These are phyloP conservation scores for Populus nigra DNA, from an alignment of 345 rosid genomes.

Conservation along the genomic window DNA sequence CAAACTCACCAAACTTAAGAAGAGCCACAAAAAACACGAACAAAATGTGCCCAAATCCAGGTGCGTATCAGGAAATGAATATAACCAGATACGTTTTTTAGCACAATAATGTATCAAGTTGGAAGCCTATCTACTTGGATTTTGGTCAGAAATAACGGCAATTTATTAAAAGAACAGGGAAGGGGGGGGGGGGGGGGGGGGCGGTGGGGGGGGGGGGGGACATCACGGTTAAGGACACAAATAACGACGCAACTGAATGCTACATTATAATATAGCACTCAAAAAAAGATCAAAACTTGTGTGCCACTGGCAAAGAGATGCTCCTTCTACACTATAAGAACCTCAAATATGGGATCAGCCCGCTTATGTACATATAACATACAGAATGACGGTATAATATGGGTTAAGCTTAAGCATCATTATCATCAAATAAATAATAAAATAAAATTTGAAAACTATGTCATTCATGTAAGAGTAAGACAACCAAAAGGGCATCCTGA, in stretches of 20 bases:
- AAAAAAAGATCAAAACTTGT: neutral
- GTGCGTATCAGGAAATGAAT: neutral
- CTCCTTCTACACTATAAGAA: neutral
- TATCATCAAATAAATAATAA: neutral
- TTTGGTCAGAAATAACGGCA: neutral
- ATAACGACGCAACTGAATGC: neutral
- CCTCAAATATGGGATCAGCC: neutral
- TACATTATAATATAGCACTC: neutral
- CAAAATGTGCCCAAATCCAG: conserved; percentile 13
- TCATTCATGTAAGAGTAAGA: neutral
- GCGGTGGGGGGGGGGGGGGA: neutral
- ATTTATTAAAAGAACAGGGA: conserved; percentile 1
- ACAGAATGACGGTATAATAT: neutral
- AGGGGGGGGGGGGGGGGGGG: neutral
- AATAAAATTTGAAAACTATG: neutral
- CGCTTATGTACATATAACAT: neutral
- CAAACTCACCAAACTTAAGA: neutral
- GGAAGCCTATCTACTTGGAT: neutral
- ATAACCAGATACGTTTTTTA: neutral
- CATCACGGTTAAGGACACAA: neutral
- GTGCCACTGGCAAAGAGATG: neutral
- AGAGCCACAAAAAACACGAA: neutral
- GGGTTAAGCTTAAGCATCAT: neutral
- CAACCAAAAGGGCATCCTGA: neutral
- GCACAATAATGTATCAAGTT: neutral